A percentile compares a stretch with the other conserved stretches of the same genome.
phyloP scores from a whole-genome alignment of 2,329 filamentous ascomycete genomes.

The Alternaria burnsii region DNA sequence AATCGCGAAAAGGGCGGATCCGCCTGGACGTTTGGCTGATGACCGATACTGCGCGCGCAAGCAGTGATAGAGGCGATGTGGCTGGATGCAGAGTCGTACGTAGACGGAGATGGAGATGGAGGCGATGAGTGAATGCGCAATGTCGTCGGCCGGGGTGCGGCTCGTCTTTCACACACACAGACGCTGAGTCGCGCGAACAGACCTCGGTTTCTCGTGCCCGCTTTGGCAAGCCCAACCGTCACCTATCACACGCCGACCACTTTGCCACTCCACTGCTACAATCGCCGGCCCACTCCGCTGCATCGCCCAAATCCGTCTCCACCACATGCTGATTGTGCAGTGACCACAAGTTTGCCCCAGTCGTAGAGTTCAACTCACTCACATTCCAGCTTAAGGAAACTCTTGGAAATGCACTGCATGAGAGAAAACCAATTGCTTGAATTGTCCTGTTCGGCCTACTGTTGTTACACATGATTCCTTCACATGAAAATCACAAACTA shows the following conservation, averaged over 20 bases:
- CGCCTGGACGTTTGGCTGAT: conserved; percentile 8
- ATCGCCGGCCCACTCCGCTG: background rate
- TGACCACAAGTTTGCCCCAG: too few species aligned
- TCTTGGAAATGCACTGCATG: rapidly evolving
- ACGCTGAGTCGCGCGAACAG: conserved; percentile 26
- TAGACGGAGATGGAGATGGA: background rate
- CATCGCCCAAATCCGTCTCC: background rate
- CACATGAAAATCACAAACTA: background rate
- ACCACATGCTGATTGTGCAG: background rate
- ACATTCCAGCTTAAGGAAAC: background rate
- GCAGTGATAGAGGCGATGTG: background rate
- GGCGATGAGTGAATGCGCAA: conserved; percentile 4
- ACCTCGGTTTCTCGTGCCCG: conserved; percentile 34
- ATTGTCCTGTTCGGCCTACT: background rate
- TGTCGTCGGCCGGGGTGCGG: conserved; percentile 26
- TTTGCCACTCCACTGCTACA: conserved; percentile 6
- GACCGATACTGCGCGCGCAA: conserved; percentile 6
- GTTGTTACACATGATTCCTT: background rate
- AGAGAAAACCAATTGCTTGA: background rate
- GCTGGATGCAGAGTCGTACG: background rate
- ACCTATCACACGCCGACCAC: background rate
- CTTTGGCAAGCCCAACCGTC: conserved; percentile 32
- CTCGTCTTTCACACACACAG: conserved; percentile 24
- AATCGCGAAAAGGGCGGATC: conserved; percentile 20
- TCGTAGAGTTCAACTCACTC: too few species aligned